Base-by-base conservation (phyloP, 2,329 filamentous ascomycete species). In the Thielaviopsis cerberus region DNA sequence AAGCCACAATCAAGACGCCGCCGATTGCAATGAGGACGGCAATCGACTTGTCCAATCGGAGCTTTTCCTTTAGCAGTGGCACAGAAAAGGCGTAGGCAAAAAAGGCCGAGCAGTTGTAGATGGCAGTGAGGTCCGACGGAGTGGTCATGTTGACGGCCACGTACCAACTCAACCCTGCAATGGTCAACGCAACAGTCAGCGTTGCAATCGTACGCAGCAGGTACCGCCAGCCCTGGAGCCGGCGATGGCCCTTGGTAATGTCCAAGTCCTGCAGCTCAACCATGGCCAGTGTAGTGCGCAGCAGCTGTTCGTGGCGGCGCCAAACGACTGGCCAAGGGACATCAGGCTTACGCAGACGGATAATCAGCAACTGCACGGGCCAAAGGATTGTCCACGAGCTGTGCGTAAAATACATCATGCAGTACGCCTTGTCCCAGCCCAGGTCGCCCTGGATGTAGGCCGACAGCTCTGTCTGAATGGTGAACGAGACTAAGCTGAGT, bases 21-120 rank as follows among this genome's bases (percentile, higher is more conserved):
- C 82, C 72, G 61, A 97, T 94, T 57, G 92, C 92, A 45, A 98
- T 79, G 11, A 81, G 76, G 1, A 98, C 92, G 3, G 91, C 87
- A 55, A 94, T 68, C 26, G 89, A 83, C 73, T 98, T 98, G 71
- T 88, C 88, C 41, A 84, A 72, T 23, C 88, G 82, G 13, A 96
- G 72, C 63, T 85, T 88, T 69, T 98, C 92, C 59, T 86, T 82
- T 1, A 98, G 76, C 20, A 98, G 72, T 0, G 90, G 89, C 51
- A 98, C 89, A 52, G 87, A 94, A 68, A 98, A 98, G 13, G 88
- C 91, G 68, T 98, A 98, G 54, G 92, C 92, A 69, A 98, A 98
- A 72, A 98, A 98, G 60, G 92, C 91, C 57, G 88, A 94, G 76
- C 92, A 98, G 72, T 98, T 98, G 78, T 98, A 98, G 65, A 98